These are phyloP conservation scores for Suillus americanus DNA, from an alignment of 768 basidiomycete genomes.

Conservation along the genomic window DNA sequence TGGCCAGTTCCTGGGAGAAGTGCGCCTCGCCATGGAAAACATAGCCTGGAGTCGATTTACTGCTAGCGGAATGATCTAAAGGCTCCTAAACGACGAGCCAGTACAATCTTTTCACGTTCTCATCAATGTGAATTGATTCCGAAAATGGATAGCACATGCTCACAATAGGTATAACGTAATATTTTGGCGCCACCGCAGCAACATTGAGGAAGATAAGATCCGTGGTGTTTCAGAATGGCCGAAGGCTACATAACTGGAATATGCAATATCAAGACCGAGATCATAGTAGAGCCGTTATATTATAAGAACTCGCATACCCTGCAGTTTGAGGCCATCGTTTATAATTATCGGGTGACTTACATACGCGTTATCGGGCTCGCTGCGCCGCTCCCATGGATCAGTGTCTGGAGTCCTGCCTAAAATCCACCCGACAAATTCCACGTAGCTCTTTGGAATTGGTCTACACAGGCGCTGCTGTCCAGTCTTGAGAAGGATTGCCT, in stretches of 20 bases:
- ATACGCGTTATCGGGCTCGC: background rate
- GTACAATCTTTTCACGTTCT: background rate
- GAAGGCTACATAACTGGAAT: too few species aligned
- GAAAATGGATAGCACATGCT: background rate
- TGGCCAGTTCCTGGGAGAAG: background rate
- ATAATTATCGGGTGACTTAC: background rate
- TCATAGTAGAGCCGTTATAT: too few species aligned
- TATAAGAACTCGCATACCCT: too few species aligned
- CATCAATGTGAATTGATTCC: background rate
- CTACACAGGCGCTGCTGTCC: background rate
- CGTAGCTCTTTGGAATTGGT: background rate
- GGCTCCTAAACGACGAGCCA: background rate
- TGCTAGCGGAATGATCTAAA: background rate
- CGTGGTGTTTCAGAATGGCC: background rate
- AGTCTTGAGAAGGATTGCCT: background rate
- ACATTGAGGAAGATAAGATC: background rate
- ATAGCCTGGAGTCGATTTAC: background rate
- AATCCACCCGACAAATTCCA: background rate
- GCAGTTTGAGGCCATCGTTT: too few species aligned
- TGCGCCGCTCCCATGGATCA: too few species aligned
- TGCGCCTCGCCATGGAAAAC: background rate
- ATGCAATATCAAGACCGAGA: too few species aligned
- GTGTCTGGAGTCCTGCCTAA: too few species aligned
- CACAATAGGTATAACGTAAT: background rate
- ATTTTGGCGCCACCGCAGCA: background rate